Evolutionary conservation across 139 green algal genomes (phyloP).

Genomic region (Volvox reticuliferus): DNA sequence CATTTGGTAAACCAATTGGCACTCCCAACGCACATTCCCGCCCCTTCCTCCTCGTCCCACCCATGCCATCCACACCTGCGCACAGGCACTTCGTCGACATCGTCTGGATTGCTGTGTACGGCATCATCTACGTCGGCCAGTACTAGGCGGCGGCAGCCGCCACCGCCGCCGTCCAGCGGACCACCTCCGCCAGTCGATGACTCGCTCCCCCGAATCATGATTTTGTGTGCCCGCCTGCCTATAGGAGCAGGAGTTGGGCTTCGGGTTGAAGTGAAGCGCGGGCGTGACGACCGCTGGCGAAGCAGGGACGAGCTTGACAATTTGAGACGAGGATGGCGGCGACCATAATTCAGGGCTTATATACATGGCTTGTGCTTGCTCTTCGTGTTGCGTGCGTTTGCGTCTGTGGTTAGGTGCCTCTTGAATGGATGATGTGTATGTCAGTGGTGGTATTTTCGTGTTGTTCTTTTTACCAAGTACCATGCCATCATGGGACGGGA

Average conservation of each 20-base stretch:
- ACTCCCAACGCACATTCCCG: not conserved
- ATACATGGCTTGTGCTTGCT: no score
- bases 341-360: conserved; percentile 10
- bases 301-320: conserved; percentile 1
- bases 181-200: not conserved
- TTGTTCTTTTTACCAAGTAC: no score
- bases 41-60: not conserved
- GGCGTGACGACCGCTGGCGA: not conserved
- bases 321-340: not conserved
- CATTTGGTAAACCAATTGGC: no score
- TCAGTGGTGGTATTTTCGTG: not conserved
- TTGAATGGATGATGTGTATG: not conserved
- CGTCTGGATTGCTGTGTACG: conserved; percentile 65
- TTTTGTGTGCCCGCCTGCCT: no score
- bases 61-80: not conserved
- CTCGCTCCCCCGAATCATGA: not conserved
- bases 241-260: no score
- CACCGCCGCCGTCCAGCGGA: not conserved
- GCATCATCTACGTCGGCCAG: conserved; percentile 70
- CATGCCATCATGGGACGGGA: no score
- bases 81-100: conserved; percentile 67
- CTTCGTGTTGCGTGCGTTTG: not conserved
- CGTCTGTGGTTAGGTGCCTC: not conserved
- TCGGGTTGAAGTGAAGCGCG: no score
- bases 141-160: conserved; percentile 38